Evolutionary conservation across 2,329 filamentous ascomycete species (phyloP).

Genomic region (Fusarium phyllophilum): DNA sequence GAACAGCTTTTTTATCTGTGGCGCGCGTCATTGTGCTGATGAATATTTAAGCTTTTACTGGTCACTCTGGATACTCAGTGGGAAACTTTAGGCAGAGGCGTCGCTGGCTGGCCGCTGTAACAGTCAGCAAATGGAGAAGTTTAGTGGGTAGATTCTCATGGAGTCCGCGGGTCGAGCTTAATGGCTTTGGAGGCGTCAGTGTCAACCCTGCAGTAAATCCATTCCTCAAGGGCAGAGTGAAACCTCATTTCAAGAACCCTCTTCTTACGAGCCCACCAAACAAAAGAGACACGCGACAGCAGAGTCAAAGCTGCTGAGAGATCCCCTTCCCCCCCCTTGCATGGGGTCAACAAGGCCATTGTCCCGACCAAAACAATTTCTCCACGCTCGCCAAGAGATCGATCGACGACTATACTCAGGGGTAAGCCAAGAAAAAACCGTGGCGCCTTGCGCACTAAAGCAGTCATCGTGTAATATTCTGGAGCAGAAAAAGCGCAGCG

Average conservation of each 20-base stretch:
- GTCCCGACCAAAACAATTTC: neutral
- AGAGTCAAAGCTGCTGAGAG: neutral
- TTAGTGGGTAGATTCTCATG: neutral
- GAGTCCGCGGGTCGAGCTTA: neutral
- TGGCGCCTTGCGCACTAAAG: neutral
- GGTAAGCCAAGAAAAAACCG: conserved; percentile 16
- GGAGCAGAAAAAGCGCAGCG: neutral
- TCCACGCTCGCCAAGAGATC: conserved; percentile 24
- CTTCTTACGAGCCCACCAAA: neutral
- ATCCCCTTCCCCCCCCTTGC: neutral
- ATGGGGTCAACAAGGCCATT: neutral
- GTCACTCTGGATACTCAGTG: neutral
- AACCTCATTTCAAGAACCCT: neutral
- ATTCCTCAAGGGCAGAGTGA: neutral
- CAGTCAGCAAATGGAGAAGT: neutral
- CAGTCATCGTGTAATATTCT: neutral
- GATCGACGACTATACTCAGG: conserved; percentile 26
- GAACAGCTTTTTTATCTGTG: neutral
- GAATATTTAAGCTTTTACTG: neutral
- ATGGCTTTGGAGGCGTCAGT: neutral
- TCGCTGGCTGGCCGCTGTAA: neutral
- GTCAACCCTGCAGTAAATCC: conserved; percentile 11
- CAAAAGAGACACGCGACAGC: neutral
- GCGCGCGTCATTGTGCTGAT: neutral
- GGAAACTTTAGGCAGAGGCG: neutral